Percentiles rank a stretch among this genome's conserved stretches.
These are phyloP conservation scores for Achaetomium macrosporum DNA, from an alignment of 2,329 filamentous ascomycete genomes.

Conservation along the genomic window DNA sequence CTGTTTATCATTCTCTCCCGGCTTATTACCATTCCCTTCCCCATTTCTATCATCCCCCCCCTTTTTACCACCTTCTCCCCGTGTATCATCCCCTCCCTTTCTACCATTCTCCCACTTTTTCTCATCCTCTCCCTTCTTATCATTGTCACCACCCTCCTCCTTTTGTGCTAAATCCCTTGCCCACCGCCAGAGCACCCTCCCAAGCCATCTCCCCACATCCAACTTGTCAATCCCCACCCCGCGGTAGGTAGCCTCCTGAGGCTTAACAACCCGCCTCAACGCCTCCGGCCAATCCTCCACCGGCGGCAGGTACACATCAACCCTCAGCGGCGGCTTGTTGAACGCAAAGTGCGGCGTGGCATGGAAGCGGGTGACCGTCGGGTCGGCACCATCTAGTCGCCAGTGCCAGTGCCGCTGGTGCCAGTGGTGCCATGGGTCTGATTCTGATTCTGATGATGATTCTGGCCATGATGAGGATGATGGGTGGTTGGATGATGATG, in stretches of 20 bases:
- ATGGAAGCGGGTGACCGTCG: slow-evolving; percentile 17
- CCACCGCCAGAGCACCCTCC: slow-evolving; percentile 16
- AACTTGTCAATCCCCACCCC: background rate
- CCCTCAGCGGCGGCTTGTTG: slow-evolving; percentile 16
- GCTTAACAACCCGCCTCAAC: slow-evolving; percentile 8
- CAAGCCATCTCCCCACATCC: slow-evolving; percentile 11
- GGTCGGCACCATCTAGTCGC: slow-evolving; percentile 18
- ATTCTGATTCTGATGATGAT: background rate
- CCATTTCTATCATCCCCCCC: no score
- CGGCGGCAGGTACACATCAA: slow-evolving; percentile 21
- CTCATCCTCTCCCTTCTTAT: background rate
- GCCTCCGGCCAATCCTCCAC: slow-evolving; percentile 10
- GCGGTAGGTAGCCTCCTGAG: slow-evolving; percentile 9
- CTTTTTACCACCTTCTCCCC: no score
- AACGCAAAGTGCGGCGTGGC: slow-evolving; percentile 18
- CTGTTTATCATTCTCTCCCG: no score
- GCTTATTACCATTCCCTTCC: no score
- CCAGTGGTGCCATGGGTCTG: no score
- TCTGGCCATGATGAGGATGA: no score
- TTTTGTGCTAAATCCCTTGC: no score
- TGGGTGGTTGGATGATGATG: background rate
- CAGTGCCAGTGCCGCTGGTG: no score
- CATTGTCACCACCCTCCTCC: no score
- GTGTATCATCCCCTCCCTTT: no score
- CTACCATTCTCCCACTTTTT: no score